Base-by-base conservation (phyloP, 2,329 filamentous ascomycete genomes). In the Calonectria hawksworthii region DNA sequence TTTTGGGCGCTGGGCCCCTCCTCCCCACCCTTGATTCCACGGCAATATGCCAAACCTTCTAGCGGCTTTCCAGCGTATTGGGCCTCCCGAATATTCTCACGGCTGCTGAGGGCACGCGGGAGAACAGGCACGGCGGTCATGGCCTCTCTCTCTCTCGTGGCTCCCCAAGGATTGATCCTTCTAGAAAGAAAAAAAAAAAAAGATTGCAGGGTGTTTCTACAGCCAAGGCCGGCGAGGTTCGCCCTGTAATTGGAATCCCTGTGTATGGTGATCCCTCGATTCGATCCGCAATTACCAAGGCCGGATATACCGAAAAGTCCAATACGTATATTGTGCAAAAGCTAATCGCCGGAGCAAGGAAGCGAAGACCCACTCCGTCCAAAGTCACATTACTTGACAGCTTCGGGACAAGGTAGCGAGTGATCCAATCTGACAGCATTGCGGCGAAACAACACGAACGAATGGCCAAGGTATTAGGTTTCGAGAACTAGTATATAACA, bases 341-440 rank as follows among this genome's bases (percentile, higher is more conserved):
- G 56, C 56, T 63, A 63, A 63, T 63, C 56, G 56, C 56, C 56
- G 56, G 56, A 36, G 56, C 56, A 41, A 63, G 56, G 56, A 63
- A 63, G 56, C 56, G 56, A 63, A 63, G 56, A 28, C 56, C 56
- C 56, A 63, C 56, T 28, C 56, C 36, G 56, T 18, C 23, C 34
- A 63, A 63, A 63, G 56, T 63, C 56, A 63, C 56, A 63, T 63
- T 63, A 63, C 56, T 63, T 63, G 56, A 63, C 56, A 63, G 56
- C 56, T 63, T 63, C 56, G 56, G 56, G 56, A 63, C 56, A 63
- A 63, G 56, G 34, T 63, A 63, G 56, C 56, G 56, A 63, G 56
- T 41, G 56, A 63, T 41, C 56, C 56, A 63, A 63, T 63, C 56
- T 63, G 34, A 63, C 56, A 11, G 56, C 56, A 63, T 63, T 41